Evolutionary conservation across 352 stramenopile genomes (phyloP).

Genomic region (Aphanomyces astaci): DNA sequence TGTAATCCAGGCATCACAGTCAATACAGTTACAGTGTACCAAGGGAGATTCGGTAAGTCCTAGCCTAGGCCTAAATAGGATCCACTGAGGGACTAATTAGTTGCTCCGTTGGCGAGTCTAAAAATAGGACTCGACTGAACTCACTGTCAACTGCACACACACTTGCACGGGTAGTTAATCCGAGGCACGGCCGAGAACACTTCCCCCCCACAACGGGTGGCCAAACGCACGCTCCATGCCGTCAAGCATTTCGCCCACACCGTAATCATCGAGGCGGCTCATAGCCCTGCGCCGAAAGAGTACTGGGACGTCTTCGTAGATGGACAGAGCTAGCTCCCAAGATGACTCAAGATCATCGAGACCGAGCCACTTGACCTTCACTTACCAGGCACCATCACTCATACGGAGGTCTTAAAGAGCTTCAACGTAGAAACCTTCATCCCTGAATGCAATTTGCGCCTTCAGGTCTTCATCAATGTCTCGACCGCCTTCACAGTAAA

Average conservation of each 20-base stretch:
- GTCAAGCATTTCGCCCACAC: neutral
- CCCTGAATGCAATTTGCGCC: constrained; percentile 16
- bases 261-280: neutral
- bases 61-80: no score
- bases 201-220: neutral
- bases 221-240: neutral
- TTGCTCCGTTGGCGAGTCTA: no score
- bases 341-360: constrained; percentile 27
- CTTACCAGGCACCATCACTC: constrained; percentile 21
- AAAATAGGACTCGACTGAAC: neutral
- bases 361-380: constrained; percentile 27
- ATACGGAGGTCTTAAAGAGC: constrained; percentile 18
- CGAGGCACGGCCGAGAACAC: neutral
- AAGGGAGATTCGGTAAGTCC: no score
- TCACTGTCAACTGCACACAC: neutral
- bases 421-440: constrained; percentile 21
- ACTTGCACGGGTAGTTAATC: neutral
- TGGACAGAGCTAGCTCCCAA: constrained; percentile 23
- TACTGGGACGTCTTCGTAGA: constrained; percentile 24
- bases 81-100: no score
- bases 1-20: no score
- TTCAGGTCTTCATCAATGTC: constrained; percentile 16
- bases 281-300: no score
- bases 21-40: no score
- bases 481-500: constrained; percentile 18